These are phyloP conservation scores for Psilocybe mexicana DNA, from an alignment of 1,284 basidiomycete genomes.

Conservation along the genomic window DNA sequence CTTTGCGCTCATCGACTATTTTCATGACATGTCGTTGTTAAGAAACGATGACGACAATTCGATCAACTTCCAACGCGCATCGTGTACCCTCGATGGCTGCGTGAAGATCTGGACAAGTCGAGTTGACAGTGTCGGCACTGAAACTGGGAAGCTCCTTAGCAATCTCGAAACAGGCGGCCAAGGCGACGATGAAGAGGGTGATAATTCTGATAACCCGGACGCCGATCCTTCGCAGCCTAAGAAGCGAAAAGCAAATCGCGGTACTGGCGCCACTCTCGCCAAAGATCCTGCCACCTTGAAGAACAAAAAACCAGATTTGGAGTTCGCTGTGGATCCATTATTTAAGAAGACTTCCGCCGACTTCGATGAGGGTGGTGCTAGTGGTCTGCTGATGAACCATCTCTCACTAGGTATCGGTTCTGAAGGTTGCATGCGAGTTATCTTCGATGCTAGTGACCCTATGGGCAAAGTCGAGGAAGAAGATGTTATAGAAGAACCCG, in stretches of 20 bases:
- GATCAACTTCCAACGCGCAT: conserved; percentile 99
- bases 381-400: conserved; percentile 93
- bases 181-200: conserved; percentile 52
- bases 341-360: conserved; percentile 99
- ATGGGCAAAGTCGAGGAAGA: conserved; percentile 80
- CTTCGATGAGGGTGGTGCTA: conserved; percentile 97
- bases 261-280: conserved; percentile 78
- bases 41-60: conserved; percentile 89
- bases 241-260: conserved; percentile 65
- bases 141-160: conserved; percentile 93
- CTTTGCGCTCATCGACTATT: conserved; percentile 98
- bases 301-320: conserved; percentile 92
- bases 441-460: conserved; percentile 96
- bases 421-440: conserved; percentile 85
- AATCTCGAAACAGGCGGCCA: conserved; percentile 80
- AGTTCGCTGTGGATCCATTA: conserved; percentile 94
- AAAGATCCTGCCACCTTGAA: conserved; percentile 82
- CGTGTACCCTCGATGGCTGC: conserved; percentile 96
- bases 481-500: conserved; percentile 60
- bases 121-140: conserved; percentile 95
- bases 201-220: conserved; percentile 67
- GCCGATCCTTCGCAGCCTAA: conserved; percentile 55
- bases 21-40: conserved; percentile 97
- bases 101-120: conserved; percentile 99
- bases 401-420: conserved; percentile 73